A percentile compares a stretch with the other conserved stretches of the same genome.
Conservation (phyloP, 2,329 filamentous ascomycete genomes). For the Epichloe baconii region DNA sequence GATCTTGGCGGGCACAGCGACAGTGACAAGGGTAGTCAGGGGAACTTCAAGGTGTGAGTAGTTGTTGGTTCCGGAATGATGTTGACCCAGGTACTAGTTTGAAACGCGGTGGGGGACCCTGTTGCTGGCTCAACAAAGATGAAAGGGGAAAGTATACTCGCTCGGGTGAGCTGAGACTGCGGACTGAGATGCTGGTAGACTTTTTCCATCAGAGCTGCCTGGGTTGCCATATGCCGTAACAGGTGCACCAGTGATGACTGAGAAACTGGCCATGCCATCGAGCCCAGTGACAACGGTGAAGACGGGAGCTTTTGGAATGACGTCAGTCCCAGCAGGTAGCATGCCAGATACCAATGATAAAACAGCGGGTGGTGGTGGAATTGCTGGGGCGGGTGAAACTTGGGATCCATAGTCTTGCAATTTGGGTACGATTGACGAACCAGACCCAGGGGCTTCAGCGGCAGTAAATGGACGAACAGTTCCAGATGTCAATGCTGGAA, state of each 20-base stretch:
- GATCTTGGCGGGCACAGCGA: slow-evolving; percentile 13
- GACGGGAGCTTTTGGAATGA: slow-evolving; percentile 12
- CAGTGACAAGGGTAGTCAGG: slow-evolving; percentile 25
- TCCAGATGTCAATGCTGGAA: slow-evolving; percentile 8
- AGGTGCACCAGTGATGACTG: slow-evolving; percentile 9
- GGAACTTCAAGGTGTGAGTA: slow-evolving; percentile 26
- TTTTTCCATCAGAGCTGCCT: slow-evolving; percentile 7
- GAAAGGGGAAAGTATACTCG: slow-evolving; percentile 13
- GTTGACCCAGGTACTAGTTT: slow-evolving; percentile 27
- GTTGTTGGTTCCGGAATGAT: slow-evolving; percentile 25
- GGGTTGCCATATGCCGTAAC: slow-evolving; percentile 8
- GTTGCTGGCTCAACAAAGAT: slow-evolving; percentile 11
- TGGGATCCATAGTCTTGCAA: slow-evolving; percentile 16
- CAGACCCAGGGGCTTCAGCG: slow-evolving; percentile 2
- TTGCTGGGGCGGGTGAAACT: not conserved
- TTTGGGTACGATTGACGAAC: slow-evolving; percentile 9
- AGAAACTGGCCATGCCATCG: slow-evolving; percentile 11
- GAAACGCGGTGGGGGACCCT: slow-evolving; percentile 10
- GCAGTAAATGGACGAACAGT: slow-evolving; percentile 7
- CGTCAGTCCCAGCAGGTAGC: slow-evolving; percentile 11
- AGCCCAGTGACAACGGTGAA: slow-evolving; percentile 14
- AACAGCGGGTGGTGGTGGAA: slow-evolving; percentile 7
- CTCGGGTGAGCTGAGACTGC: slow-evolving; percentile 4
- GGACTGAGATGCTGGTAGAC: slow-evolving; percentile 6
- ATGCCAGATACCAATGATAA: slow-evolving; percentile 11